Evolutionary conservation across 169 alveolate genomes (phyloP), one percentile per base, ranked within the genome.

Genomic region (Cryptosporidium xiaoi): DNA sequence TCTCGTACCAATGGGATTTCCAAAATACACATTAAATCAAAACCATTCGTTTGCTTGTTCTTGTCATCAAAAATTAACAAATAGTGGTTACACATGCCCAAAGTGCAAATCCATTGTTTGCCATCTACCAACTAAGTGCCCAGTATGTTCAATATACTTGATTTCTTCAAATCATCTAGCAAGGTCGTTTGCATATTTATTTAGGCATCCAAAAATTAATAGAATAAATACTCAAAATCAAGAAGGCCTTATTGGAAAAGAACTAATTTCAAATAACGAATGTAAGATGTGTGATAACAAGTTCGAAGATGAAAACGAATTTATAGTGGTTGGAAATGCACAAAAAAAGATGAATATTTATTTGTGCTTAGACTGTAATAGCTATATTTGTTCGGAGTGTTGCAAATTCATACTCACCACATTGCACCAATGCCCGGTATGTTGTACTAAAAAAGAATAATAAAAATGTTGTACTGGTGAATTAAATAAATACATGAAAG

Each of bases 1-100:
- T 27, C 40, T 77, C 2, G 87, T 77, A 8, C 65, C 87, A 18
- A 77, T 77, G 71, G 87, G 87, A 16, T 77, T 77, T 60, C 87
- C 87, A 16, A 62, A 60, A 29, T 77, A 60, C 40, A 15, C 64
- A 13, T 8, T 7, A 20, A 77, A 62, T 60, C 71, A 56, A 60
- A 62, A 53, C 3, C 60, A 77, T 24, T 71, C 87, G 15, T 77
- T 77, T 20, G 62, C 29, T n/a, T 77, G 87, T 46, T 77, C 87
- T 20, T 77, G 87, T 29, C 87, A 77, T 27, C 44, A 29, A 6
- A 20, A 27, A 3, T 44, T 77, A 29, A 60, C 71, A 15, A 18
- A 56, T 40, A 3, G 48, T 18, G 87, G 87, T 7, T 77, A 77
- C 40, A 58, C 77, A 16, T 77, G 87, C 50, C 87, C 87, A 31